Base-by-base conservation (phyloP, 176 grass and related monocot genomes). In the Tillandsia fasciculata region DNA sequence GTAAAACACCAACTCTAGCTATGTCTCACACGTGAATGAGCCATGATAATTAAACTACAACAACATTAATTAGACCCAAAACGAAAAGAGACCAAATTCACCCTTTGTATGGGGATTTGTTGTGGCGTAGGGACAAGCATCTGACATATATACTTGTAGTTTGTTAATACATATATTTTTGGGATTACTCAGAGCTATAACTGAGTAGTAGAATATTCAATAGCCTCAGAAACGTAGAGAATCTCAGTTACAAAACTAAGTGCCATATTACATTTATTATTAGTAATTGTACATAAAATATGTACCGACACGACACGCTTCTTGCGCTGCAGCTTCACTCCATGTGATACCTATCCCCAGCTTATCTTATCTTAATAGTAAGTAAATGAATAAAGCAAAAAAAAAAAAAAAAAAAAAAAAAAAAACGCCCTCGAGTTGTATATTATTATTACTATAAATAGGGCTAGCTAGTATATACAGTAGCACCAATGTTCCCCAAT, bases 41-140 rank as follows among this genome's bases (percentile, higher is more conserved):
- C 33, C 33, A 42, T 42, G 33, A 42, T 42, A 42, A 42, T 42
- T 33, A 33, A 33, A 42, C 33, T 42, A 42, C 33, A 42, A 42
- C 33, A 42, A 42, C 33, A 42, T 42, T 7, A 6, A 42, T 42
- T 42, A 6, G 33, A 42, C 33, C 33, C 33, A 42, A 42, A 42
- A 42, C 3, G 5, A 42, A 42, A 42, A 42, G 56, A 61, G 22
- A 61, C 53, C 53, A 57, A 57, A 57, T 15, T 17, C n/a, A 57
- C n/a, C 53, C 53, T 57, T 57, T 57, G 53, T 57, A 57, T 17
- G n/a, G 53, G 56, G 56, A 61, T 61, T 61, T 61, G 56, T 61
- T 61, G 56, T 61, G 56, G 33, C 56, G 14, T 61, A 18, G 56
- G 22, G 17, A 61, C 15, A 9, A 18, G 56, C 22, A 9, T 9